Conservation (phyloP, 306 rosid genomes). For the Sophora flavescens region DNA sequence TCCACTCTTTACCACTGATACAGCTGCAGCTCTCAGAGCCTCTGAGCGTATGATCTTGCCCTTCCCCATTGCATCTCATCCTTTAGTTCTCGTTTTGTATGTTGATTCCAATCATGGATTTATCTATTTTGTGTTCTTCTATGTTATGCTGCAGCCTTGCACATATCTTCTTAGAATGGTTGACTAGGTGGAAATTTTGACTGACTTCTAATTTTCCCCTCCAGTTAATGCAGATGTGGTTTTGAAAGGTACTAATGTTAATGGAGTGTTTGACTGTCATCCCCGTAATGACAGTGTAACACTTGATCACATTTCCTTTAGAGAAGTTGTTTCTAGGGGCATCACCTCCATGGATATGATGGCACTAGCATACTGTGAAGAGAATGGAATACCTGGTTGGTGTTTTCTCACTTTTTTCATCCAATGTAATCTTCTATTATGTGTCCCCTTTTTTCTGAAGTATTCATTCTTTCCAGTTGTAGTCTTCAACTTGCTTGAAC, state of each 20-base stretch:
- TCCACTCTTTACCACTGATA: slow-evolving; percentile 52
- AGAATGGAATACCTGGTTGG: slow-evolving; percentile 63
- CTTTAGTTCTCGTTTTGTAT: background rate
- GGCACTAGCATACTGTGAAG: slow-evolving; percentile 60
- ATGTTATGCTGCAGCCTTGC: background rate
- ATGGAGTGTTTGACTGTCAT: slow-evolving; percentile 42
- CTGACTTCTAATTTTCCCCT: background rate
- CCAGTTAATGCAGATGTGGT: slow-evolving; percentile 56
- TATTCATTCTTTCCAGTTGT: slow-evolving; percentile 47
- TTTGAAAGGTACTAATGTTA: slow-evolving; percentile 50
- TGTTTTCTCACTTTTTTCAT: slow-evolving; percentile 21
- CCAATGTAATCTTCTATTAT: background rate
- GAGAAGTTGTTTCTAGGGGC: slow-evolving; percentile 56
- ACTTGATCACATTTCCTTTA: slow-evolving; percentile 46
- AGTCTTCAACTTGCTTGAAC: slow-evolving; percentile 56
- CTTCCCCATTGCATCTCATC: background rate
- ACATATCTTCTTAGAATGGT: background rate
- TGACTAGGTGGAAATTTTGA: background rate
- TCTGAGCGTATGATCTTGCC: slow-evolving; percentile 45
- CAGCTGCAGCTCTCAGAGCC: slow-evolving; percentile 56
- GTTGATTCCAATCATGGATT: background rate
- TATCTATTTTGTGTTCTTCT: background rate
- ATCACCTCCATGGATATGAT: slow-evolving; percentile 49
- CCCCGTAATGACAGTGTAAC: slow-evolving; percentile 40
- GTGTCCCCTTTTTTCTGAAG: slow-evolving; percentile 1